Base-by-base conservation (phyloP, 805 yeast genomes). In the Trichomonascus vanleenenianus region DNA sequence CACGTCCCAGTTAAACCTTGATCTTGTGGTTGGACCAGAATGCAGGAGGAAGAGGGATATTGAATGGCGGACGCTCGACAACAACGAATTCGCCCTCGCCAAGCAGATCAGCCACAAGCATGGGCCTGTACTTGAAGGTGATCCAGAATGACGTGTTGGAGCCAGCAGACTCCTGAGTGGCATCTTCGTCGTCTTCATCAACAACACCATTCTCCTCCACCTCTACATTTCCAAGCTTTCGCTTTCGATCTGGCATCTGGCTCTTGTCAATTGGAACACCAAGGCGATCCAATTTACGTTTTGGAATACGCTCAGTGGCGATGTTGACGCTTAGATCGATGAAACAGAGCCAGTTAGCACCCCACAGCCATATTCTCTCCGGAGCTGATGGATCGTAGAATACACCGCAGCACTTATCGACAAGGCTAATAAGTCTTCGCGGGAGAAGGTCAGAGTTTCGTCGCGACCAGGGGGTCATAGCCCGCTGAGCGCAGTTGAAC, bases 331-430 rank as follows among this genome's bases (percentile, higher is more conserved):
- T 61, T 52, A 85, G 64, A 61, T 91, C 91, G 42, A 91, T 73
- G 60, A 75, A 84, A 3, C 83, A 75, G 12, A 89, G 53, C 95
- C 96, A 91, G 43, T 76, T 76, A 16, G 84, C 72, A 1, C 96
- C 95, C 76, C 85, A 88, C n/a, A 87, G 64, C 96, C 96, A 91
- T 12, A 83, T 66, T 46, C 76, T 71, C 30, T 66, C 56, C 1
- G 64, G 53, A 30, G 65, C 63, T 2, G 61, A 57, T 8, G 61
- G 62, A 43, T 78, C 79, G 12, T 61, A 58, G 58, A 84, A 85
- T 10, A 85, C 62, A 12, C 95, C 96, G 48, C 76, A 72, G 45
- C 94, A 81, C 55, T 82, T 79, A 47, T 84, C 91, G 14, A 74
- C 75, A 44, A 75, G 67, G 2, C 68, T 61, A 14, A 72, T 58